Evolutionary conservation across 2,329 filamentous ascomycete species (phyloP).

Genomic region (Fusarium annulatum): DNA sequence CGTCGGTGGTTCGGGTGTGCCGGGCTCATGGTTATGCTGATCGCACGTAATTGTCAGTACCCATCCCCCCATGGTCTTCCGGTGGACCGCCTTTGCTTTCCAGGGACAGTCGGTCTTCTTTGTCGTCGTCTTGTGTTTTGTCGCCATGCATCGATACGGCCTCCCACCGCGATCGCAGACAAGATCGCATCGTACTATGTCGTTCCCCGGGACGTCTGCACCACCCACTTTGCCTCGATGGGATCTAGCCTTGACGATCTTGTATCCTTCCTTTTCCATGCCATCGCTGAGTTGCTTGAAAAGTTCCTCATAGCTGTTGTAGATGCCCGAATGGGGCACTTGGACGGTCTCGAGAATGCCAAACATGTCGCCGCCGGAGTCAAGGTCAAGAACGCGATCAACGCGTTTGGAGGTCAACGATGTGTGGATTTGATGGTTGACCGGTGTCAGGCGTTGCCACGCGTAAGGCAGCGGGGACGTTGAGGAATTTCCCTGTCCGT

Average conservation of each 20-base stretch:
- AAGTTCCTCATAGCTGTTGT: conserved; percentile 55
- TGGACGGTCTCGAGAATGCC: conserved; percentile 56
- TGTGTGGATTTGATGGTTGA: conserved; percentile 45
- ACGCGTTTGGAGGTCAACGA: conserved; percentile 45
- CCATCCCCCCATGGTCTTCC: conserved; percentile 57
- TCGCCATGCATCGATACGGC: conserved; percentile 57
- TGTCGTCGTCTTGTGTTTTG: conserved; percentile 58
- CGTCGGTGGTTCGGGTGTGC: conserved; percentile 56
- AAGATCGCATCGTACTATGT: conserved; percentile 58
- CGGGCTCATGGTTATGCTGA: conserved; percentile 58
- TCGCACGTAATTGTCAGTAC: conserved; percentile 58
- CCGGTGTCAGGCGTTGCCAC: conserved; percentile 45
- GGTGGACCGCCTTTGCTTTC: conserved; percentile 59
- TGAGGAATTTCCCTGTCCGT: conserved; percentile 39
- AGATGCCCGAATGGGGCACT: conserved; percentile 52
- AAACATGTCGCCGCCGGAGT: conserved; percentile 53
- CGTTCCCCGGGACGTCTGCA: conserved; percentile 55
- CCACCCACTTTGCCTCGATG: conserved; percentile 56
- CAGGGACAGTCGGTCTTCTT: conserved; percentile 60
- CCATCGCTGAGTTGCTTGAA: conserved; percentile 54
- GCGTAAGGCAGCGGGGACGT: conserved; percentile 31
- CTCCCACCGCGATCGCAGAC: conserved; percentile 59
- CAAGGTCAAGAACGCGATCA: conserved; percentile 34
- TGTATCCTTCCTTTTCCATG: conserved; percentile 59
- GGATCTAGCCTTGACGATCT: conserved; percentile 58